These are phyloP conservation scores for Debaryomyces tyrocola DNA, from an alignment of 805 yeast genomes.

Conservation along the genomic window DNA sequence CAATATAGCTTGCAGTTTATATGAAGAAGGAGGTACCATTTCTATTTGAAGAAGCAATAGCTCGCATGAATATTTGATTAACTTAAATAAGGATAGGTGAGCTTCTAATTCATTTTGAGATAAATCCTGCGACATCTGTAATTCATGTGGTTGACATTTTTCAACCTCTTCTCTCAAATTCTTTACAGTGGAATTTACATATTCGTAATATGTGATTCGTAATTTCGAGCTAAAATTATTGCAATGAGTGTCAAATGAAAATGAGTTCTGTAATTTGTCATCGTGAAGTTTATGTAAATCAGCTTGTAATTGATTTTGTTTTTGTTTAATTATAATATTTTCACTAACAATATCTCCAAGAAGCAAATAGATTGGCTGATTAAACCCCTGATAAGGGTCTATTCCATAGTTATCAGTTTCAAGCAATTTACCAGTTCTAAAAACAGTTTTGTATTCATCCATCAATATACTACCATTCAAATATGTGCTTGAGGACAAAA, in stretches of 20 bases:
- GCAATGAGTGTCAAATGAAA: neutral
- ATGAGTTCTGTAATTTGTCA: neutral
- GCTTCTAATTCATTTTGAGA: too few species aligned
- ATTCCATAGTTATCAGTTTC: conserved; percentile 17
- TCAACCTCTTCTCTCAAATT: too few species aligned
- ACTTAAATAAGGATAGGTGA: too few species aligned
- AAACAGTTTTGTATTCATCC: conserved; percentile 11
- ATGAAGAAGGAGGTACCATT: too few species aligned
- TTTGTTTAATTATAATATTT: too few species aligned
- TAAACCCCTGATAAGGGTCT: conserved; percentile 25
- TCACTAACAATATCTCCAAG: conserved; percentile 11
- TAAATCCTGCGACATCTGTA: too few species aligned
- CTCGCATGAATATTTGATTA: too few species aligned
- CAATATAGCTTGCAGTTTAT: too few species aligned
- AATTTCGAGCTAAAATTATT: neutral
- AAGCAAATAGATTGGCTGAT: conserved; percentile 16
- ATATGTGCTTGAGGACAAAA: conserved; percentile 14
- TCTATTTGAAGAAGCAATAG: too few species aligned
- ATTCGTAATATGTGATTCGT: neutral
- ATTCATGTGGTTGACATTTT: too few species aligned
- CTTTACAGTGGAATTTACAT: too few species aligned
- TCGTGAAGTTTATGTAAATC: neutral
- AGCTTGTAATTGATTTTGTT: neutral
- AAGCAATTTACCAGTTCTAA: conserved; percentile 14
- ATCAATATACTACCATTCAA: conserved; percentile 15